Evolutionary conservation across 352 stramenopile genomes (phyloP).

Genomic region (Pythium biforme): DNA sequence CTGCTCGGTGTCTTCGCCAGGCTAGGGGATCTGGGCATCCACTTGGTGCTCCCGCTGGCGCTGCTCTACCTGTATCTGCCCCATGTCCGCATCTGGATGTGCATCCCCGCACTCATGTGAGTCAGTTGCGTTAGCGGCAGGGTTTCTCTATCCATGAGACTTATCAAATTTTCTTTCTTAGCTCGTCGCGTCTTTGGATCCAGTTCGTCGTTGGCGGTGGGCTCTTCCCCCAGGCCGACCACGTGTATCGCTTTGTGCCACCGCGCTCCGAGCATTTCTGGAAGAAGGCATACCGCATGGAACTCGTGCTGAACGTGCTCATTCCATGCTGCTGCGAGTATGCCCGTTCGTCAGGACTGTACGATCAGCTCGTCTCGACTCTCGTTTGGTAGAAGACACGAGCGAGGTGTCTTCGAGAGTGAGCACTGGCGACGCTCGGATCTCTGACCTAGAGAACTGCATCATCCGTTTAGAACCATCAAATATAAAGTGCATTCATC

Average conservation of each 20-base stretch:
- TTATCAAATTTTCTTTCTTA: conserved; percentile 13
- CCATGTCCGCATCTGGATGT: conserved; percentile 80
- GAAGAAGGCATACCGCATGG: conserved; percentile 80
- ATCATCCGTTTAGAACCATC: not conserved
- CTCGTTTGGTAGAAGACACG: conserved; percentile 4
- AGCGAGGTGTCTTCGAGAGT: too few species aligned
- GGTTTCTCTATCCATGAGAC: not conserved
- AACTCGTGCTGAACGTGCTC: conserved; percentile 74
- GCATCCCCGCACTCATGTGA: conserved; percentile 67
- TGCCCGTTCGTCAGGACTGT: conserved; percentile 27
- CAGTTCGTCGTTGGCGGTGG: conserved; percentile 72
- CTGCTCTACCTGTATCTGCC: conserved; percentile 72
- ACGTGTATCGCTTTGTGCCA: conserved; percentile 79
- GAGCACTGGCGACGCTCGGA: too few species aligned
- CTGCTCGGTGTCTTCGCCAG: conserved; percentile 53
- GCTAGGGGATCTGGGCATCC: conserved; percentile 55
- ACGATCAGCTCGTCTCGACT: conserved; percentile 24
- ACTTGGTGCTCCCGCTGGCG: conserved; percentile 60
- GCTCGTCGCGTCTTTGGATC: conserved; percentile 73
- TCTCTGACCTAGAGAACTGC: too few species aligned
- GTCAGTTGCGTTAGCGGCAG: conserved; percentile 4
- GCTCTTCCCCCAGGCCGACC: conserved; percentile 70
- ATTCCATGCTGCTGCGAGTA: conserved; percentile 78
- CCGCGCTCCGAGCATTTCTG: conserved; percentile 73
- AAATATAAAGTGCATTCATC: not conserved